These are phyloP conservation scores for Elaeagnus macrophylla DNA, from an alignment of 306 rosid species.

Conservation along the genomic window DNA sequence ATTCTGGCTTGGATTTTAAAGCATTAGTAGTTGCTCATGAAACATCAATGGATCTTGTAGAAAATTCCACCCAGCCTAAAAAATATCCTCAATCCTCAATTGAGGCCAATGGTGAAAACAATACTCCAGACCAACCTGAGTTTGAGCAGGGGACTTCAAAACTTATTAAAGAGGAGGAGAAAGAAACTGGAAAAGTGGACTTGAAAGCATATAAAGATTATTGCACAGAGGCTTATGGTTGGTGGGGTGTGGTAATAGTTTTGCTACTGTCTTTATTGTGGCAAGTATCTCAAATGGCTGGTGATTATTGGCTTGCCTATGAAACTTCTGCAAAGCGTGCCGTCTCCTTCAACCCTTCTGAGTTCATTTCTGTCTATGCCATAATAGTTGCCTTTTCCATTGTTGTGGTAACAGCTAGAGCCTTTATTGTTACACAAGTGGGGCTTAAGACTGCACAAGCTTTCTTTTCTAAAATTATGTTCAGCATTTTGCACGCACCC, in stretches of 20 bases:
- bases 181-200: slow-evolving; percentile 83
- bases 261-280: slow-evolving; percentile 44
- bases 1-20: slow-evolving; percentile 62
- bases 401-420: slow-evolving; percentile 34
- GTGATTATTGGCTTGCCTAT: slow-evolving; percentile 89
- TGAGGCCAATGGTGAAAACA: slow-evolving; percentile 48
- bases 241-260: slow-evolving; percentile 62
- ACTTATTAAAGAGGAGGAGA: slow-evolving; percentile 89
- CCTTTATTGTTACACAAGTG: slow-evolving; percentile 33
- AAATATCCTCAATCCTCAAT: slow-evolving; percentile 30
- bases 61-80: slow-evolving; percentile 28
- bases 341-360: slow-evolving; percentile 35
- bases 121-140: slow-evolving; percentile 38
- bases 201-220: slow-evolving; percentile 58
- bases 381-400: slow-evolving; percentile 35
- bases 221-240: slow-evolving; percentile 89
- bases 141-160: slow-evolving; percentile 53
- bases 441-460: slow-evolving; percentile 74
- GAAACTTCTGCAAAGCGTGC: slow-evolving; percentile 73
- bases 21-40: slow-evolving; percentile 86
- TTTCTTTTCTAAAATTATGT: slow-evolving; percentile 67
- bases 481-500: slow-evolving; percentile 85
- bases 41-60: slow-evolving; percentile 90
- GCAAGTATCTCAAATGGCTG: slow-evolving; percentile 67
- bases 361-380: slow-evolving; percentile 55